Conservation (phyloP, 176 grass and related monocot species). For the Oryza nivara region DNA sequence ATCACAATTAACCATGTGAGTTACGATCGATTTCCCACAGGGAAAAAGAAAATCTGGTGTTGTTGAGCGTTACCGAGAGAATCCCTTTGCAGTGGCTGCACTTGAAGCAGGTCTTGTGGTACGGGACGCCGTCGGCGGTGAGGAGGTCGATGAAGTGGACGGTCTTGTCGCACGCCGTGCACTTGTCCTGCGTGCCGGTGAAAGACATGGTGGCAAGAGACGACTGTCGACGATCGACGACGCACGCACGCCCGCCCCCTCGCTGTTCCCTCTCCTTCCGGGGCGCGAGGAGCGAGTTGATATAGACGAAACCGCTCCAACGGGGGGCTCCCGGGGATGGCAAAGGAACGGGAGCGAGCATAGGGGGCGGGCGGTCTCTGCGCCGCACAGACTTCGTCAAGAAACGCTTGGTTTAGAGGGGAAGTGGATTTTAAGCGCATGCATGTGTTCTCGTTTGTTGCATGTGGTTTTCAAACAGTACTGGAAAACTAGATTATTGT, state of each 20-base stretch:
- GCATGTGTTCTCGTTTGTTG: background rate
- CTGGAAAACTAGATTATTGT: no score
- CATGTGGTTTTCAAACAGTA: no score
- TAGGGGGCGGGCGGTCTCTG: slow-evolving; percentile 49
- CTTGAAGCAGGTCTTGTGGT: slow-evolving; percentile 97
- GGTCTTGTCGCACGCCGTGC: slow-evolving; percentile 89
- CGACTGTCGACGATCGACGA: slow-evolving; percentile 1
- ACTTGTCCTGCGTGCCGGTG: slow-evolving; percentile 98
- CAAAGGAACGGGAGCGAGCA: slow-evolving; percentile 61
- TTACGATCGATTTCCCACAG: background rate
- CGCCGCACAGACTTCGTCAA: slow-evolving; percentile 68
- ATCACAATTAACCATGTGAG: background rate
- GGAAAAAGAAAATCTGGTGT: background rate
- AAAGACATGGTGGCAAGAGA: slow-evolving; percentile 73
- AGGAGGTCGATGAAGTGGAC: slow-evolving; percentile 98
- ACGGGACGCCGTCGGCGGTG: slow-evolving; percentile 71
- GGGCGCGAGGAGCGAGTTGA: background rate
- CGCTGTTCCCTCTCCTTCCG: background rate
- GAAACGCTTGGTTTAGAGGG: slow-evolving; percentile 32
- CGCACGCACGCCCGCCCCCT: background rate
- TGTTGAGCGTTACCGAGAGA: slow-evolving; percentile 60
- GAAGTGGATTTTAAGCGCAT: background rate
- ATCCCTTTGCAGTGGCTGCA: slow-evolving; percentile 92
- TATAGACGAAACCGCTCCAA: slow-evolving; percentile 33
- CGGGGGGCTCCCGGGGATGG: slow-evolving; percentile 29